Conservation (phyloP, 805 yeast genomes). For the Ogataea nitratoaversa region DNA sequence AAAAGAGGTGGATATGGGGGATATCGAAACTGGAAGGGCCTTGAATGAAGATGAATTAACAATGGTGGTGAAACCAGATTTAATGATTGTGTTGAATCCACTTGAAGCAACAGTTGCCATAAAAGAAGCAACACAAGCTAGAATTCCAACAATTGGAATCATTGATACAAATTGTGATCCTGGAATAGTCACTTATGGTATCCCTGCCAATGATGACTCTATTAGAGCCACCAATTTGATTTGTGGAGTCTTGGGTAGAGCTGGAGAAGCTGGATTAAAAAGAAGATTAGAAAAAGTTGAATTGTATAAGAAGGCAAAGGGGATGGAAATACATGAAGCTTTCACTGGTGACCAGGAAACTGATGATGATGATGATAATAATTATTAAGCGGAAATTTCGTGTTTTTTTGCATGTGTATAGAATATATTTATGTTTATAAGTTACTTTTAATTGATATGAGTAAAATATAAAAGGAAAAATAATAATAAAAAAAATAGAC, state of each 20-base stretch:
- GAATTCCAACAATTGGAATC: constrained; percentile 91
- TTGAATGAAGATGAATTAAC: constrained; percentile 46
- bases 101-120: constrained; percentile 78
- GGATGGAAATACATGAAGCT: constrained; percentile 22
- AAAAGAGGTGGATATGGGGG: constrained; percentile 73
- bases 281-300: constrained; percentile 43
- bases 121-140: constrained; percentile 71
- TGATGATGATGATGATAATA: neutral
- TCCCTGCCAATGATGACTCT: constrained; percentile 95
- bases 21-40: constrained; percentile 58
- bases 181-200: constrained; percentile 82
- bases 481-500: too few species aligned
- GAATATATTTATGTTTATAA: too few species aligned
- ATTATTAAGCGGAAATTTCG: neutral
- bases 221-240: constrained; percentile 75
- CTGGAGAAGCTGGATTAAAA: constrained; percentile 75
- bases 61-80: constrained; percentile 76
- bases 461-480: too few species aligned
- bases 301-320: constrained; percentile 30
- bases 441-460: too few species aligned
- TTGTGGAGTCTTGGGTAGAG: constrained; percentile 76
- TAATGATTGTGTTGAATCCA: constrained; percentile 83
- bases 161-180: constrained; percentile 95
- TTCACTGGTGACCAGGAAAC: constrained; percentile 3
- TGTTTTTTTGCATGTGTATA: neutral